Conservation (phyloP, 108 stramenopile genomes). For the Parmales sp. region DNA sequence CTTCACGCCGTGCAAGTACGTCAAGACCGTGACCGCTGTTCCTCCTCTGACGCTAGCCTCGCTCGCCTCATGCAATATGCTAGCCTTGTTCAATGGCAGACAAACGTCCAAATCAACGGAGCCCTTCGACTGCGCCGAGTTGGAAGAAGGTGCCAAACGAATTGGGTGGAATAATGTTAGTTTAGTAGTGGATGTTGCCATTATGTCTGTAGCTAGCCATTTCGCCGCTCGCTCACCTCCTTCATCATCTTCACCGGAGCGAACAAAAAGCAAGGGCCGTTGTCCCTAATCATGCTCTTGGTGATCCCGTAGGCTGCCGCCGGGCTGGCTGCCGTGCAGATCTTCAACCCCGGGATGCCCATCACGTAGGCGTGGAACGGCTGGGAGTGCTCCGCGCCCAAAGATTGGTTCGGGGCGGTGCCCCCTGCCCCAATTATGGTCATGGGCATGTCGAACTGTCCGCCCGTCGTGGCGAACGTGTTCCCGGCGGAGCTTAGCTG, state of each 20-base stretch:
- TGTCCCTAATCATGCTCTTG: constrained; percentile 97
- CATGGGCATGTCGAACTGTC: constrained; percentile 97
- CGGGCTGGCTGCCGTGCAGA: constrained; percentile 91
- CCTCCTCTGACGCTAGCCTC: constrained; percentile 53
- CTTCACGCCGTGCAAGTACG: constrained; percentile 95
- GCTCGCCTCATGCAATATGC: constrained; percentile 72
- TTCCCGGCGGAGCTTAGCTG: constrained; percentile 91
- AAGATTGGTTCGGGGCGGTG: constrained; percentile 93
- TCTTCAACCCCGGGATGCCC: constrained; percentile 98
- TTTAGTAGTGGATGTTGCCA: no score
- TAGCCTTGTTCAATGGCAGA: constrained; percentile 87
- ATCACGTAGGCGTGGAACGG: constrained; percentile 98
- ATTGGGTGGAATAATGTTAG: no score
- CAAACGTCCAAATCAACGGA: constrained; percentile 75
- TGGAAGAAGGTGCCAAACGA: no score
- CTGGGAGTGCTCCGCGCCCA: constrained; percentile 96
- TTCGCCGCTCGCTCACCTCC: no score
- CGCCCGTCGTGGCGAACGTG: constrained; percentile 95
- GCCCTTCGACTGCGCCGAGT: no score
- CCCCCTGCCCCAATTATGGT: constrained; percentile 97
- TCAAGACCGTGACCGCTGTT: constrained; percentile 90
- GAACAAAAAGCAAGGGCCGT: constrained; percentile 95
- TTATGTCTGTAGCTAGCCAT: no score
- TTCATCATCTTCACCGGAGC: constrained; percentile 99
- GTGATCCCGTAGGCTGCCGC: constrained; percentile 92